A percentile compares a stretch with the other conserved stretches of the same genome.
Evolutionary conservation across 129 eudicot species (phyloP).

Genomic region (Heracleum sosnowskyi): DNA sequence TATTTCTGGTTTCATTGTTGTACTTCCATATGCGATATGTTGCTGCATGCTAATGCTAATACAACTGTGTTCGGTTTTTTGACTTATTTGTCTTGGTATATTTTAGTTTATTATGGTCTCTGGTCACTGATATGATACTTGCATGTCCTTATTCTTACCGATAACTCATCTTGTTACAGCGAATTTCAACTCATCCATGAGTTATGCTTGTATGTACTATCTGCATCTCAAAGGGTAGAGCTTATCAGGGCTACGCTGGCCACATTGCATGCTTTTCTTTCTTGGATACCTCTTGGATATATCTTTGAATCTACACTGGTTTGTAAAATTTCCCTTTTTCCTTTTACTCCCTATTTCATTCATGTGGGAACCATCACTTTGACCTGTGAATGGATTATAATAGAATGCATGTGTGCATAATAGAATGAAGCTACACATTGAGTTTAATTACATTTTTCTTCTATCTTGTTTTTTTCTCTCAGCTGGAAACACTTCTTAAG

Average conservation of each 20-base stretch:
- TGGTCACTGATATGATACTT: neutral
- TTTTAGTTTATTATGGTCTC: neutral
- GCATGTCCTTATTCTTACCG: neutral
- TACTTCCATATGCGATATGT: neutral
- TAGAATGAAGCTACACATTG: neutral
- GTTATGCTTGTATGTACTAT: slow-evolving; percentile 90
- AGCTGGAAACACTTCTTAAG: slow-evolving; percentile 85
- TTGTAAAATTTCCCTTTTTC: slow-evolving; percentile 20
- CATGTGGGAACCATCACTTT: neutral
- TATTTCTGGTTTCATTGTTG: neutral
- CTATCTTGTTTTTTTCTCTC: slow-evolving; percentile 9
- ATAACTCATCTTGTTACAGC: slow-evolving; percentile 35
- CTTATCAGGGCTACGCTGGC: slow-evolving; percentile 91
- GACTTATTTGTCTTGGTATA: neutral
- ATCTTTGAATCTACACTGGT: slow-evolving; percentile 97
- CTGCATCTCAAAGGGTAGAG: slow-evolving; percentile 95
- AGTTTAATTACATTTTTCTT: neutral
- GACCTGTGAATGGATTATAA: neutral
- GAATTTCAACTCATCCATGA: slow-evolving; percentile 98
- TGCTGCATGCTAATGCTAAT: neutral
- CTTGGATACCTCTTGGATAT: slow-evolving; percentile 98
- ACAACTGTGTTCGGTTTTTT: neutral
- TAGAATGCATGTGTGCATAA: neutral
- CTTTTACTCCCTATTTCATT: neutral
- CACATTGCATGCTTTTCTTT: slow-evolving; percentile 96